Evolutionary conservation across 352 stramenopile genomes (phyloP), one percentile per base, ranked within the genome.

Genomic region (Globisporangium rhizosaccharum): DNA sequence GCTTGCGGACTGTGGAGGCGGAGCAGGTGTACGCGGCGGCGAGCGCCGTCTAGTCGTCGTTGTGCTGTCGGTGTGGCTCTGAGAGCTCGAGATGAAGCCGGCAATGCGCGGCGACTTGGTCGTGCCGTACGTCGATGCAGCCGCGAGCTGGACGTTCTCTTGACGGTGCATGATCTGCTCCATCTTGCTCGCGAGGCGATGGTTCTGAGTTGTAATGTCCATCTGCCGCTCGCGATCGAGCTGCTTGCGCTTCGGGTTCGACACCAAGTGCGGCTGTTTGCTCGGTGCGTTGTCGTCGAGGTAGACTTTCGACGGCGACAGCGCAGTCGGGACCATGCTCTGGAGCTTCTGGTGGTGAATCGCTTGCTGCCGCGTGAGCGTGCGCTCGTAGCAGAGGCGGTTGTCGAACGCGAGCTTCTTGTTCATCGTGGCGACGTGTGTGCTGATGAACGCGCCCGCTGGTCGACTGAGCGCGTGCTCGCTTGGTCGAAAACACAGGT

Each of bases 361-460:
- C 6, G 71, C 70, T 46, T 89, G 80, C 50, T 84, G 74, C 30
- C 73, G 75, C 17, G 67, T 63, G 36, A 92, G 79, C 57, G 89
- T 75, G 53, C 82, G 82, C 67, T 92, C 80, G 51, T 90, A 92
- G 71, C 82, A 92, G 37, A 92, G 68, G 12, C 76, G 82, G 54
- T 92, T 92, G 64, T 90, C 76, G 60, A 90, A 92, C 62, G 73
- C 72, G 56, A 92, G 71, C 60, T 68, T 84, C 61, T 70, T 79
- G 72, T 92, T 92, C 80, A 92, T 92, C 33, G 45, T 12, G 5
- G 47, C 12, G 47, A 11, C 11, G 11, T 12, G 17, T 8, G 30
- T 36, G 23, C 23, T 23, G 23, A 23, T 23, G 23, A 23, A 23
- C 23, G 23, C 0, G 23, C 23, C 0, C 23, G 23, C 23, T 23